These are phyloP conservation scores for Domatiomyces globalis DNA, from an alignment of 2,329 filamentous ascomycete species.

Conservation along the genomic window DNA sequence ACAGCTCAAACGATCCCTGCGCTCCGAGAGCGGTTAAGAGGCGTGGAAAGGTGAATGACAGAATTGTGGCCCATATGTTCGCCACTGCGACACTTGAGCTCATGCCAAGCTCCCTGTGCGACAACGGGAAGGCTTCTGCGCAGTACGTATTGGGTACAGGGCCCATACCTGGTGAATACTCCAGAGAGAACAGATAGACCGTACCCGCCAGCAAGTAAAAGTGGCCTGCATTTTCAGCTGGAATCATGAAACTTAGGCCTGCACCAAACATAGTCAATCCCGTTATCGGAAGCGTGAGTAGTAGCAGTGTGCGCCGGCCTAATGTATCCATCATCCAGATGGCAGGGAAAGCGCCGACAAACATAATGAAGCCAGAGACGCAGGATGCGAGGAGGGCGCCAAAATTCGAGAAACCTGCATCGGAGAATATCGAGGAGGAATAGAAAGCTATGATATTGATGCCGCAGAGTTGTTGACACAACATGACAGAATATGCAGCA, in stretches of 20 bases:
- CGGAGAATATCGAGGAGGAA: constrained; percentile 33
- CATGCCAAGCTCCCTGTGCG: constrained; percentile 37
- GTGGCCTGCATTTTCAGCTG: constrained; percentile 15
- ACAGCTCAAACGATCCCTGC: constrained; percentile 27
- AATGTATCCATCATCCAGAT: constrained; percentile 48
- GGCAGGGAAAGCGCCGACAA: constrained; percentile 48
- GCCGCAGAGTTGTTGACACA: constrained; percentile 27
- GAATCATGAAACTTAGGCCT: constrained; percentile 29
- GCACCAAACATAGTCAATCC: constrained; percentile 27
- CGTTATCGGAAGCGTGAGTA: constrained; percentile 47
- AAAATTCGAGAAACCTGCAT: constrained; percentile 34
- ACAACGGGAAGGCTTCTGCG: constrained; percentile 42
- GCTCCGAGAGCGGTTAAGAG: constrained; percentile 24
- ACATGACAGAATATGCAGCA: constrained; percentile 22
- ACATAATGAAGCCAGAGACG: constrained; percentile 52
- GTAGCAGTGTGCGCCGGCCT: constrained; percentile 42
- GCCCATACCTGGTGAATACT: constrained; percentile 37
- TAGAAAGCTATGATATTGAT: constrained; percentile 12
- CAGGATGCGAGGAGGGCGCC: constrained; percentile 40
- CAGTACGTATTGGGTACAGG: constrained; percentile 38
- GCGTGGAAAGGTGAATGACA: constrained; percentile 27
- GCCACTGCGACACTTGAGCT: constrained; percentile 28
- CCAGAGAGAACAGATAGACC: constrained; percentile 18
- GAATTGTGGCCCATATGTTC: constrained; percentile 28
- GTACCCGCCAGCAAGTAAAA: constrained; percentile 16